These are phyloP conservation scores for Hirsutella minnesotensis DNA, from an alignment of 2,329 filamentous ascomycete genomes.

Conservation along the genomic window DNA sequence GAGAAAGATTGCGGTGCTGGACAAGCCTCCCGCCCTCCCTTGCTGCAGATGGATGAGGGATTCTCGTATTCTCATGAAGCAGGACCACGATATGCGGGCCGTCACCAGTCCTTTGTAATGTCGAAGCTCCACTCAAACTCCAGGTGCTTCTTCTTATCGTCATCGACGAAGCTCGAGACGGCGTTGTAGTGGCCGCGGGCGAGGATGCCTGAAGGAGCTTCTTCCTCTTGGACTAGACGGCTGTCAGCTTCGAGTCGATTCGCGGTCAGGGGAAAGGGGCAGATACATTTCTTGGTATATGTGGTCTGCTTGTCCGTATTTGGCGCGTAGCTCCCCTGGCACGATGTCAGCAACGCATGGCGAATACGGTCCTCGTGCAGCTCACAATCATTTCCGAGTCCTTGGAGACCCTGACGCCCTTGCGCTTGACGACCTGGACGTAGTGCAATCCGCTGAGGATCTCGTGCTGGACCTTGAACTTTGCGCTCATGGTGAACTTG, in stretches of 20 bases:
- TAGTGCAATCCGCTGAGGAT: slow-evolving; percentile 94
- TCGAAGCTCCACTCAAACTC: slow-evolving; percentile 95
- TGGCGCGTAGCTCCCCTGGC: slow-evolving; percentile 79
- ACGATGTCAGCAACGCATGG: not conserved
- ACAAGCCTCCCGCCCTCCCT: not conserved
- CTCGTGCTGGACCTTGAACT: slow-evolving; percentile 94
- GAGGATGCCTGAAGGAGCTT: slow-evolving; percentile 84
- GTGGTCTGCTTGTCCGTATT: slow-evolving; percentile 77
- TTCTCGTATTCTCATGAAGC: slow-evolving; percentile 11
- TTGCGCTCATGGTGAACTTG: slow-evolving; percentile 86
- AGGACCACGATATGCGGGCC: slow-evolving; percentile 3
- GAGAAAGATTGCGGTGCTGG: not conserved
- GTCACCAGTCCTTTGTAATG: slow-evolving; percentile 90
- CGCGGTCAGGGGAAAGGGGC: not conserved
- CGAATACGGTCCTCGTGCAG: not conserved
- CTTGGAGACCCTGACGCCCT: slow-evolving; percentile 79
- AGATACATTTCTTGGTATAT: slow-evolving; percentile 87
- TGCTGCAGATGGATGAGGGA: not conserved
- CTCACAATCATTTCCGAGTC: slow-evolving; percentile 92
- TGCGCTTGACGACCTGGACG: slow-evolving; percentile 84
- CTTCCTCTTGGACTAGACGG: slow-evolving; percentile 70
- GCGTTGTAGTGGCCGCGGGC: slow-evolving; percentile 85
- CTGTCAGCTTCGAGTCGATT: not conserved
- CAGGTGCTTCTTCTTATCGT: slow-evolving; percentile 83
- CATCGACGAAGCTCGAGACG: slow-evolving; percentile 82